Percentiles rank a stretch among this genome's conserved stretches.
These are phyloP conservation scores for Syncephalis plumigaleata DNA, from an alignment of 371 early-diverging fungal genomes.

Conservation along the genomic window DNA sequence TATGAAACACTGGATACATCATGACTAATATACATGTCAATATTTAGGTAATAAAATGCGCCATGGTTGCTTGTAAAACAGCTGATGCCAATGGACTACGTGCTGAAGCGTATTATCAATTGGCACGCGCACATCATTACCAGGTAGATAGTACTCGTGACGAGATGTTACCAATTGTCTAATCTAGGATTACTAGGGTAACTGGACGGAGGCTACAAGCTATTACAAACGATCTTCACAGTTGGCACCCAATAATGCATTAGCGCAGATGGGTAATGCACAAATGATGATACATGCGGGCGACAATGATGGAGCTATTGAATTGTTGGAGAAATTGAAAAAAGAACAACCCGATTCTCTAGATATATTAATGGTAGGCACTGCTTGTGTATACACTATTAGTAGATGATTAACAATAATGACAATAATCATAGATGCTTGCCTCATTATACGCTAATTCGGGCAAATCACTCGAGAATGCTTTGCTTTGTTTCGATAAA, in stretches of 20 bases:
- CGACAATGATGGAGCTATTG: constrained; percentile 34
- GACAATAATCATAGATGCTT: background rate
- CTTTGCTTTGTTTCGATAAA: too few relatives aligned
- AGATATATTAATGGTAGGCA: constrained; percentile 35
- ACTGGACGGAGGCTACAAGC: constrained; percentile 49
- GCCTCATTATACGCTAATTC: too few relatives aligned
- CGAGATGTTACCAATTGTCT: too few relatives aligned
- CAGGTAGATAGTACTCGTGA: constrained; percentile 9
- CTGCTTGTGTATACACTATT: background rate
- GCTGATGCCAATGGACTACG: constrained; percentile 24
- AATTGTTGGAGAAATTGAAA: constrained; percentile 54
- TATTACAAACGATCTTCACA: constrained; percentile 48
- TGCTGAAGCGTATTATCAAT: constrained; percentile 40
- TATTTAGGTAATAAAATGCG: background rate
- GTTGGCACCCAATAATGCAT: constrained; percentile 39
- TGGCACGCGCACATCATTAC: constrained; percentile 35
- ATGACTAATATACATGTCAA: background rate
- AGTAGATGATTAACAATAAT: background rate
- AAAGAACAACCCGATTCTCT: constrained; percentile 36
- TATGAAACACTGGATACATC: background rate
- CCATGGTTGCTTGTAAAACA: constrained; percentile 11
- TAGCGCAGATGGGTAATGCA: constrained; percentile 63
- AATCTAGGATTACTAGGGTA: too few relatives aligned
- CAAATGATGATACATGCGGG: constrained; percentile 37
- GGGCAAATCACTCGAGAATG: too few relatives aligned